Evolutionary conservation across 2,329 filamentous ascomycete genomes (phyloP), one percentile per base, ranked within the genome.

Genomic region (Drechslerella coelobrocha): DNA sequence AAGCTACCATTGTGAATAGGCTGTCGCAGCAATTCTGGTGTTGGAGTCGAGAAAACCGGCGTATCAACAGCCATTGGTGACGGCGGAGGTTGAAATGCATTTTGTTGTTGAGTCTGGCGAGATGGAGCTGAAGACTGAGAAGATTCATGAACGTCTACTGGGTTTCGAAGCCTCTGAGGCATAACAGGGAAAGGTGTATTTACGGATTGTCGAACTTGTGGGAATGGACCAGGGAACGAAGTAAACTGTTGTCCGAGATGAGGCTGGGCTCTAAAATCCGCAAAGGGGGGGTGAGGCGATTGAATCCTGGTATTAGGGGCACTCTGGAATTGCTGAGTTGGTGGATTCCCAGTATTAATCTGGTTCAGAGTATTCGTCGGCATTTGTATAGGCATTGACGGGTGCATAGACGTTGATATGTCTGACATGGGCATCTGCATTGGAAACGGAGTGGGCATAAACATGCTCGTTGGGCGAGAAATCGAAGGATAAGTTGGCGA

Each of bases 401-500:
- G 10, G 6, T 34, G 43, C 29, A 50, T 27, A n/a, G 48, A 24
- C 10, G 50, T 51, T 14, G 26, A 26, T 1, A 47, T 60, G 37
- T 50, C 26, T 6, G 19, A 27, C 54, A 34, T 47, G 8, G 54
- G 54, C 4, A 43, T 57, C 26, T 57, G 54, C 54, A 57, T 47
- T 12, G 24, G 26, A 12, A 31, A 31, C 6, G 29, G 29, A 31
- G 29, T 31, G 6, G 29, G 29, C 29, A 31, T 31, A 12, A 31
- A 12, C 12, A 12, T 31, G 6, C 29, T 12, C 6, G 12, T 31
- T 6, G 29, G 12, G 29, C 12, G 12, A 31, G 37, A 17, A 41
- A 8, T 9, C n/a, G 9, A 17, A 17, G 37, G 37, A 12, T 41
- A 17, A 17, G n/a, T 5, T 5, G 7, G 37, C 37, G 41, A 6